These are phyloP conservation scores for Plantago major DNA, from an alignment of 257 asterid genomes.

Conservation along the genomic window DNA sequence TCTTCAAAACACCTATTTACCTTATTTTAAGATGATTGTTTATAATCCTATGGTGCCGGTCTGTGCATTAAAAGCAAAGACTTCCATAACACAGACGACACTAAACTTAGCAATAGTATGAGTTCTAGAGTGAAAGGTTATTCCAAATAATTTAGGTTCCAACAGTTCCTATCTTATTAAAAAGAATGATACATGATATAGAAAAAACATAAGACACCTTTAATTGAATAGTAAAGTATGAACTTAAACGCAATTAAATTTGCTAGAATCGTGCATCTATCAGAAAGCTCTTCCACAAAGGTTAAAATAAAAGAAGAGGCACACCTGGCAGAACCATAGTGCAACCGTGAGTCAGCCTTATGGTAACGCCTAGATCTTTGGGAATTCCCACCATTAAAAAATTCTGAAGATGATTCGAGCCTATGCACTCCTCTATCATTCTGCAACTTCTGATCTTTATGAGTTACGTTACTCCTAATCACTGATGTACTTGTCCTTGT, in stretches of 20 bases:
- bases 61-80: too few species aligned
- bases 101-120: background rate
- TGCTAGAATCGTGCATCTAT: background rate
- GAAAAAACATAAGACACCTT: background rate
- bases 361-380: conserved; percentile 47
- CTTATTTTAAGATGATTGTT: too few species aligned
- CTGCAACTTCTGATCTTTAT: conserved; percentile 54
- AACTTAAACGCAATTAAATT: background rate
- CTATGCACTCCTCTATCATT: conserved; percentile 60
- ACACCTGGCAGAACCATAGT: conserved; percentile 70
- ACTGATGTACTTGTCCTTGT: conserved; percentile 38
- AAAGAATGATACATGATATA: background rate
- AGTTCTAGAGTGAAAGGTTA: background rate
- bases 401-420: conserved; percentile 63
- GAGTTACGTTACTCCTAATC: conserved; percentile 39
- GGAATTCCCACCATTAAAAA: conserved; percentile 39
- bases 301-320: conserved; percentile 16
- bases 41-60: too few species aligned
- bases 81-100: background rate
- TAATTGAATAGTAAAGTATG: background rate
- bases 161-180: too few species aligned
- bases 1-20: too few species aligned
- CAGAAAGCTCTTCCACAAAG: background rate
- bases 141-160: background rate
- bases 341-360: conserved; percentile 54